Base-by-base conservation (phyloP, 805 yeast genomes). In the Yarrowia keelungensis region DNA sequence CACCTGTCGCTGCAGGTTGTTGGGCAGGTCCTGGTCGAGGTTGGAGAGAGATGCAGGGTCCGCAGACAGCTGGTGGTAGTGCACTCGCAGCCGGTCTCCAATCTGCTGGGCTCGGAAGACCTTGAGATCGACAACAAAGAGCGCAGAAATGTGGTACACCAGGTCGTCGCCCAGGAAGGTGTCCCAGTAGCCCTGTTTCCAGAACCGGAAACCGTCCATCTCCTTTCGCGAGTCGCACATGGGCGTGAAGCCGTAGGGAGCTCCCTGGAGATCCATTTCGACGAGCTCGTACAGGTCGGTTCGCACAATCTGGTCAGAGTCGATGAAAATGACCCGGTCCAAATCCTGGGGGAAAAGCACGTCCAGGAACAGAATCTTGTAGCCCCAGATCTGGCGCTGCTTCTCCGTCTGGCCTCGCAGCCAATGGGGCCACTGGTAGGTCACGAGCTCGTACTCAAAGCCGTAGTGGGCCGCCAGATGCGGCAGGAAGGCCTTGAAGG, bases 121-220 rank as follows among this genome's bases (percentile, higher is more conserved):
- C 26, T 81, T 79, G 76, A 95, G 82, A 76, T 95, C 97, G 65
- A 93, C 88, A 8, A 92, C 90, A 74, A 87, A 92, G 26, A 90
- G 81, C 0, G 97, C 97, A 77, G 96, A 88, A 71, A 90, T 89
- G 73, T 92, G 96, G 76, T 92, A 90, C 69, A 86, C 89, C 42
- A 74, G 73, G 49, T 86, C 83, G 43, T 84, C 85, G 12, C 81
- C 81, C 51, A 94, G 79, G 35, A 83, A 82, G 3, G 82, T 81
- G 69, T 85, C 80, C 99, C 99, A 94, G 77, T 91, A 94, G 0
- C 98, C 98, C 71, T 86, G 85, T 74, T 92, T 89, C 99, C 98
- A 95, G 79, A 94, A 95, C 71, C 95, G 77, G 76, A 83, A 91
- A 0, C 94, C 96, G 75, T 90, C 94, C 89, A 88, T 89, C 72